Evolutionary conservation across 441 rosid genomes (phyloP), one percentile per base, ranked within the genome.

Genomic region (Populus hybrid): DNA sequence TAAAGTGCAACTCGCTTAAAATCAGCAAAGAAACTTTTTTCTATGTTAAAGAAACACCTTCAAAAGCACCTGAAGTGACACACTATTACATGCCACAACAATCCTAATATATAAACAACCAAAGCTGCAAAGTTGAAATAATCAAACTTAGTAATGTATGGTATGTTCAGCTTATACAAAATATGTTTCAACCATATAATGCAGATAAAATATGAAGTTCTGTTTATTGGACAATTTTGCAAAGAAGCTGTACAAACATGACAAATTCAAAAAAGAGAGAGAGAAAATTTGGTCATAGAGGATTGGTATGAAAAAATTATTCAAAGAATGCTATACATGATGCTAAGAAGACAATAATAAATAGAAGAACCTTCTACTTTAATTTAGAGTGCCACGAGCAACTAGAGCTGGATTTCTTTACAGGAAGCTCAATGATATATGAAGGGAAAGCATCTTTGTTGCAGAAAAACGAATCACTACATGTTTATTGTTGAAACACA

Each of bases 91-190:
- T 23, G 10, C 32, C 69, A 66, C 18, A 23, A 10, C 69, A 66
- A 66, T 28, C 18, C 32, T 2, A 38, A 26, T 14, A 76, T 4
- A 42, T 24, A 70, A 66, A 16, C 3, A 38, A 21, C 34, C 70
- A 77, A 69, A 50, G 67, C 74, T 12, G n/a, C n/a, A n/a, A 73
- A 61, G 11, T 26, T 40, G 46, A 34, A 24, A 46, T 69, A 54
- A 61, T 10, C 79, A 69, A 72, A 66, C n/a, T 73, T n/a, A 2
- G 2, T 10, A 66, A 73, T 28, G 21, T 18, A 73, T 11, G 5
- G 5, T 8, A 67, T 18, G 1, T 16, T 23, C n/a, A 40, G 28
- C 34, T 69, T 71, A 59, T 63, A 36, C 73, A 80, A 72, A 18
- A 61, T 23, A 72, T 67, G 28, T 61, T 21, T 59, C 50, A 23